These are phyloP conservation scores for Naganishia liquefaciens DNA, from an alignment of 1,284 basidiomycete genomes.

Conservation along the genomic window DNA sequence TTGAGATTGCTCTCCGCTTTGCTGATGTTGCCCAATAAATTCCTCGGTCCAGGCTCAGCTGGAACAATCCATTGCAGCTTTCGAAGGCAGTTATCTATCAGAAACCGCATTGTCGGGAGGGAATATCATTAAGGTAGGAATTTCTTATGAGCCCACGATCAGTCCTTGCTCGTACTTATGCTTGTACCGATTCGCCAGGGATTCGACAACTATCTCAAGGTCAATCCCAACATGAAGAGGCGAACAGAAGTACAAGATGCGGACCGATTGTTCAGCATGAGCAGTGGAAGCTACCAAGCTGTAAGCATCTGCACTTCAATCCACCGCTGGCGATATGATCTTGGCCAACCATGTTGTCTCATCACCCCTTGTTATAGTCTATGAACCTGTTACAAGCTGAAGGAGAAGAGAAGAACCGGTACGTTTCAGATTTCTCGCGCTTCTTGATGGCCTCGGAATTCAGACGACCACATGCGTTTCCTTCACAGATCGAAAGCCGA, in stretches of 20 bases:
- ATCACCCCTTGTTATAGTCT: slow-evolving; percentile 11
- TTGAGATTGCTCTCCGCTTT: background rate
- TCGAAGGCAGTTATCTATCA: slow-evolving; percentile 57
- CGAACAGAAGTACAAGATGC: slow-evolving; percentile 46
- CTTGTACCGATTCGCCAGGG: slow-evolving; percentile 44
- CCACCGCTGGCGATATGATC: background rate
- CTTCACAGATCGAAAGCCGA: slow-evolving; percentile 2
- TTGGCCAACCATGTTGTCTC: background rate
- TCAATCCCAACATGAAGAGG: slow-evolving; percentile 49
- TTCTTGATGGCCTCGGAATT: background rate
- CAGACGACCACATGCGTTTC: background rate
- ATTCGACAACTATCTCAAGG: slow-evolving; percentile 56
- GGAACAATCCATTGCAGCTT: slow-evolving; percentile 56
- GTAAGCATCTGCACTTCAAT: slow-evolving; percentile 38
- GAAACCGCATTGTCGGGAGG: slow-evolving; percentile 52
- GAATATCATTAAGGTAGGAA: slow-evolving; percentile 54
- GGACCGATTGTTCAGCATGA: slow-evolving; percentile 55
- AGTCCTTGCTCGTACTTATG: no score
- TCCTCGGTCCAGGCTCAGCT: slow-evolving; percentile 49
- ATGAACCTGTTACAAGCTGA: slow-evolving; percentile 31
- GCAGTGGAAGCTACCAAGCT: slow-evolving; percentile 52
- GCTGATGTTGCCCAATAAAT: background rate
- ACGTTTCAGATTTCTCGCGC: background rate
- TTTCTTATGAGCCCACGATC: no score
- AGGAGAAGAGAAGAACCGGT: slow-evolving; percentile 18